phyloP scores from a whole-genome alignment of 805 yeast species.

The Gaillardinia entomophila region DNA sequence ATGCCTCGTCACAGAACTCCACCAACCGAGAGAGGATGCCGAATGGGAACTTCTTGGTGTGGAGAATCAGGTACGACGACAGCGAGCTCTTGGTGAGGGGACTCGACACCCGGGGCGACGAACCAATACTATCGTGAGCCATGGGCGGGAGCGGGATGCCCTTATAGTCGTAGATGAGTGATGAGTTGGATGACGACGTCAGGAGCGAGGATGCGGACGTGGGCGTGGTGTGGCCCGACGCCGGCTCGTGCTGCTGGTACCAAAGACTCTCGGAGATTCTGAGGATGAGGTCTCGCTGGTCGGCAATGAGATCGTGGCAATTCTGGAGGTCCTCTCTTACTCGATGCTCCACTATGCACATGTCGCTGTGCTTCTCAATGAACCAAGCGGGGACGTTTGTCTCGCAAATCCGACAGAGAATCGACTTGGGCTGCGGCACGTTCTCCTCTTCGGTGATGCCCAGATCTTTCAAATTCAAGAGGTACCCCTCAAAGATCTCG shows the following conservation, averaged over 20 bases:
- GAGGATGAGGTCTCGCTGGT: conserved; percentile 54
- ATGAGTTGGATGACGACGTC: conserved; percentile 11
- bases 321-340: conserved; percentile 70
- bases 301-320: conserved; percentile 70
- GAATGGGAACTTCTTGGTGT: conserved; percentile 52
- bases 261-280: conserved; percentile 38
- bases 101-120: conserved; percentile 14
- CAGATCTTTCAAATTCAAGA: conserved; percentile 56
- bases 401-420: conserved; percentile 90
- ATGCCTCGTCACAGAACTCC: conserved; percentile 70
- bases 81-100: conserved; percentile 20
- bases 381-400: conserved; percentile 92
- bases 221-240: conserved; percentile 8
- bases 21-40: conserved; percentile 52
- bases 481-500: conserved; percentile 71
- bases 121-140: conserved; percentile 1
- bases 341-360: conserved; percentile 80
- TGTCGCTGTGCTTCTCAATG: conserved; percentile 84
- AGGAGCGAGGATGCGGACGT: conserved; percentile 11
- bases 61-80: conserved; percentile 38
- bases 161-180: conserved; percentile 45
- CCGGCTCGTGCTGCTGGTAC: conserved; percentile 8
- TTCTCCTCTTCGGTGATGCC: conserved; percentile 58
- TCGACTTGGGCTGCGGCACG: conserved; percentile 76
- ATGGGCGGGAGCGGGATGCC: conserved; percentile 44